A percentile compares a stretch with the other conserved stretches of the same genome.
Conservation (phyloP, 2,329 filamentous ascomycete genomes). For the Penicillium nordicum region DNA sequence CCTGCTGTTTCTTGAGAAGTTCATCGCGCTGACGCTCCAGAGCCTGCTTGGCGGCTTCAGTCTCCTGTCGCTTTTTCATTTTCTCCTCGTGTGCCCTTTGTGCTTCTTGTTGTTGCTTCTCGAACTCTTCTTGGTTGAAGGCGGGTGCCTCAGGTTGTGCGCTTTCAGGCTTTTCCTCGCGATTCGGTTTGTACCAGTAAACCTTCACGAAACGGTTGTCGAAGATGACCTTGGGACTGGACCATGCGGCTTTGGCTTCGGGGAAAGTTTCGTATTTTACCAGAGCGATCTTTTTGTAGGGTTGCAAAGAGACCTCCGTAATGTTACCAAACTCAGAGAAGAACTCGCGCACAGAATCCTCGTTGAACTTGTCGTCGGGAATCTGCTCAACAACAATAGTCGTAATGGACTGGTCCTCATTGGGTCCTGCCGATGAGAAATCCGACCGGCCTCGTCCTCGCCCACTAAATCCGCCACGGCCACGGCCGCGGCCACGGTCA, state of each 20-base stretch:
- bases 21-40: conserved; percentile 53
- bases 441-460: conserved; percentile 47
- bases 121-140: conserved; percentile 54
- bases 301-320: conserved; percentile 53
- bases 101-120: conserved; percentile 54
- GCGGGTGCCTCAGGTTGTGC: conserved; percentile 41
- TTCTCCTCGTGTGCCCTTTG: conserved; percentile 57
- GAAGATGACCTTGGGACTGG: conserved; percentile 60
- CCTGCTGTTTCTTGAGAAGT: conserved; percentile 53
- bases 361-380: conserved; percentile 55
- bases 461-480: conserved; percentile 41
- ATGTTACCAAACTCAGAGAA: conserved; percentile 59
- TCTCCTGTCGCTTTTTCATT: conserved; percentile 50
- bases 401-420: conserved; percentile 51
- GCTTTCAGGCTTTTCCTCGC: conserved; percentile 28
- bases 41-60: conserved; percentile 49
- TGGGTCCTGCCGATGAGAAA: conserved; percentile 53
- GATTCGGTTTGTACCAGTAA: conserved; percentile 56
- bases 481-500: conserved; percentile 43
- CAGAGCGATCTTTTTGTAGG: conserved; percentile 53
- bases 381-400: conserved; percentile 61
- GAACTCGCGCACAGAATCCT: conserved; percentile 53
- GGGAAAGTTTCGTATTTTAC: conserved; percentile 53
- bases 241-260: conserved; percentile 54
- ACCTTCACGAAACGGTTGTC: conserved; percentile 64